Base-by-base conservation (phyloP, 495 filamentous ascomycete genomes). In the Cenococcum geophilum region DNA sequence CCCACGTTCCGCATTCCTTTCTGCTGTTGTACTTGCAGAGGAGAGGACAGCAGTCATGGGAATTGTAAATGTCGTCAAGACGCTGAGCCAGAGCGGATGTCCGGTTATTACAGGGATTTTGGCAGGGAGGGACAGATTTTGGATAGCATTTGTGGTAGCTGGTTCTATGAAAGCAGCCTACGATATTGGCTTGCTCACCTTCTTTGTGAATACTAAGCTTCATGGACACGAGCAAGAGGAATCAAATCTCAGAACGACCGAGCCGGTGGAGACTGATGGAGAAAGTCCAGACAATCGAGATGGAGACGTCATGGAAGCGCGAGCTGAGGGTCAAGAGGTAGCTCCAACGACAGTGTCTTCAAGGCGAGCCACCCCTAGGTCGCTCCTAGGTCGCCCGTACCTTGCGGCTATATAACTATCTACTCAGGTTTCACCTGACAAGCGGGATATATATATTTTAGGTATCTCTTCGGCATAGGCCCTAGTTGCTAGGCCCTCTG, bases 1-100 rank as follows among this genome's bases (percentile, higher is more conserved):
- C 0, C 90, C 91, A 0, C 81, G 89, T 2, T 81, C 86, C 0
- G 89, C 91, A 0, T 70, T 70, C 51, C 35, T 70, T 8, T 62
- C 68, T 10, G 51, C 61, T 21, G 62, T 68, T 5, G 59, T 70
- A 4, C 36, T 59, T 4, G 60, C 68, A 10, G 43, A 65, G 45
- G 68, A 70, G 55, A 59, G 65, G 18, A 70, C 68, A 21, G 68
- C 68, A 0, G 66, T 70, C 9, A 68, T 70, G 68, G 68, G 68
- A 16, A 56, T 66, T n/a, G 63, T 70, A 37, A 70, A 70, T 27
- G 64, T 70, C 5, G 43, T 64, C 12, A 68, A 65, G 43, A 70
- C 66, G 8, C 35, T 68, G 16, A 55, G 57, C 4, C 68, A 70
- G 57, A 62, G 60, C 36, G 50, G 23, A 6, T 66, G 68, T 0